phyloP scores from a whole-genome alignment of 129 eudicot species.

The Tanacetum coccineum region DNA sequence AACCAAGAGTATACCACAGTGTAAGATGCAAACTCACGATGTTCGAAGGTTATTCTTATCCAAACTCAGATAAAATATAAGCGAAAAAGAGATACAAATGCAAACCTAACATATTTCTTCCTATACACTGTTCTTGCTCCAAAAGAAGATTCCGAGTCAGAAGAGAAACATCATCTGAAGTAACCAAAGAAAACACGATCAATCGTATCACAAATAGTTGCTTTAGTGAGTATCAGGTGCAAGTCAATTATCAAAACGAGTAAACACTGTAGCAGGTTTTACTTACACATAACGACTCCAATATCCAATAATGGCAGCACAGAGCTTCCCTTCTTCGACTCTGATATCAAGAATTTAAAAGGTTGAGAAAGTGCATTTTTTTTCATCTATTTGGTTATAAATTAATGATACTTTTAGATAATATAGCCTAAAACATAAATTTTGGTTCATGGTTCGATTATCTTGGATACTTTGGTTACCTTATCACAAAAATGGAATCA shows the following conservation, averaged over 20 bases:
- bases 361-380: slow-evolving; percentile 2
- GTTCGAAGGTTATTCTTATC: not conserved
- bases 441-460: no score
- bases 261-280: not conserved
- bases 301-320: slow-evolving; percentile 78
- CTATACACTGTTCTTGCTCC: slow-evolving; percentile 98
- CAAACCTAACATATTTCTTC: slow-evolving; percentile 96
- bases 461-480: no score
- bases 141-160: slow-evolving; percentile 91
- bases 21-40: no score
- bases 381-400: slow-evolving; percentile 11
- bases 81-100: slow-evolving; percentile 4
- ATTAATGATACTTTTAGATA: not conserved
- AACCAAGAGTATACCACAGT: no score
- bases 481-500: not conserved
- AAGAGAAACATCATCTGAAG: slow-evolving; percentile 92
- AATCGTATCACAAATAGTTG: slow-evolving; percentile 12
- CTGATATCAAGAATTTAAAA: slow-evolving; percentile 36
- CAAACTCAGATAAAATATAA: not conserved
- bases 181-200: not conserved
- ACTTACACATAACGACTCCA: slow-evolving; percentile 90
- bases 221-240: not conserved
- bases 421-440: not conserved
- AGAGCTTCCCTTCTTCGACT: slow-evolving; percentile 98
- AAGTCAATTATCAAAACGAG: slow-evolving; percentile 10